A percentile compares a stretch with the other conserved stretches of the same genome.
These are phyloP conservation scores for Tuber umbilicatum DNA, from an alignment of 495 filamentous ascomycete genomes.

Conservation along the genomic window DNA sequence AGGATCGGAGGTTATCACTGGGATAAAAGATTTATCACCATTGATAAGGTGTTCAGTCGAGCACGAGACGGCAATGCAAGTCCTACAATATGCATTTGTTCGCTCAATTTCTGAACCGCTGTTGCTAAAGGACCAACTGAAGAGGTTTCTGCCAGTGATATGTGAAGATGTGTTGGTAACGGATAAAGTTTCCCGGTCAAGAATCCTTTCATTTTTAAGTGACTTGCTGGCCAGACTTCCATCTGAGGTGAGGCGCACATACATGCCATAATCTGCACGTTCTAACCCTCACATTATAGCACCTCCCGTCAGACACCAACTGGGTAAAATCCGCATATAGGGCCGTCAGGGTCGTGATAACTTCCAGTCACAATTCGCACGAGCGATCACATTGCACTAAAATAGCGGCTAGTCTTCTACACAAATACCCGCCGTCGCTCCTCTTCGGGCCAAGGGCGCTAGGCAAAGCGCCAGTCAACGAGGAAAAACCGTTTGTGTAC, in stretches of 20 bases:
- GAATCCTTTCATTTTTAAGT: constrained; percentile 26
- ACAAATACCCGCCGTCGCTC: constrained; percentile 48
- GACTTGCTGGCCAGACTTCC: constrained; percentile 28
- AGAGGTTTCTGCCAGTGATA: constrained; percentile 16
- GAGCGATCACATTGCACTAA: constrained; percentile 50
- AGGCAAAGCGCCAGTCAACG: constrained; percentile 27
- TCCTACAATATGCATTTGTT: constrained; percentile 51
- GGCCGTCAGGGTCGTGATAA: constrained; percentile 47
- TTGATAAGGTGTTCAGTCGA: constrained; percentile 52
- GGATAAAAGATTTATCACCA: constrained; percentile 47
- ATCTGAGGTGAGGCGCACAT: constrained; percentile 11
- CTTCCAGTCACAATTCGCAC: constrained; percentile 47
- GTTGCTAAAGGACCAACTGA: constrained; percentile 8
- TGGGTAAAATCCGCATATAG: constrained; percentile 46
- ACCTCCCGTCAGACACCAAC: constrained; percentile 31
- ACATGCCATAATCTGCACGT: constrained; percentile 2
- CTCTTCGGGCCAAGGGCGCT: constrained; percentile 46
- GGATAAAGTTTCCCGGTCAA: constrained; percentile 5
- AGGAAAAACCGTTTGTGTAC: constrained; percentile 52
- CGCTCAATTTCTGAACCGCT: constrained; percentile 31
- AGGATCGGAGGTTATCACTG: constrained; percentile 48
- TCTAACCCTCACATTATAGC: constrained; percentile 5
- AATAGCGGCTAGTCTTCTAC: constrained; percentile 50
- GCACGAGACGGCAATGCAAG: constrained; percentile 49
- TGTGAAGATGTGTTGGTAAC: constrained; percentile 10